These are phyloP conservation scores for Hypoxylon sp. DNA, from an alignment of 2,329 filamentous ascomycete species.

Conservation along the genomic window DNA sequence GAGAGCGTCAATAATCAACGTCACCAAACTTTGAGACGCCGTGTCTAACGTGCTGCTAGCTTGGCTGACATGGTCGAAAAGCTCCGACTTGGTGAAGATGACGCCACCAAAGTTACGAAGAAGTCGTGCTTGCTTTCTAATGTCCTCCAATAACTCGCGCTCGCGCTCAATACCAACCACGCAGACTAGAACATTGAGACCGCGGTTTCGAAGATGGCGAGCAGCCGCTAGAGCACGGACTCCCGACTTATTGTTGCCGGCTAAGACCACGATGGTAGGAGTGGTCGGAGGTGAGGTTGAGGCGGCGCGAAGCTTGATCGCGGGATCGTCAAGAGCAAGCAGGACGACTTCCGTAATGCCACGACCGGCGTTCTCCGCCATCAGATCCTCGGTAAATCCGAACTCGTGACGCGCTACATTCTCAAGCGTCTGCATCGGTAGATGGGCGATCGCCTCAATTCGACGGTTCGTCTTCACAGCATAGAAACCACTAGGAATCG, in stretches of 20 bases:
- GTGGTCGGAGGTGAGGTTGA: conserved; percentile 52
- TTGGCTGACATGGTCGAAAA: conserved; percentile 72
- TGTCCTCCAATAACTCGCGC: conserved; percentile 82
- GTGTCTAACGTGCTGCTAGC: conserved; percentile 55
- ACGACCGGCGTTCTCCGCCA: conserved; percentile 91
- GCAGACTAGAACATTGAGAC: conserved; percentile 84
- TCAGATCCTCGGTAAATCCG: conserved; percentile 88
- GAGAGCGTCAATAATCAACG: conserved; percentile 79
- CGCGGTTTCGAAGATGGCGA: conserved; percentile 87
- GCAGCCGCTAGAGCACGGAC: conserved; percentile 87
- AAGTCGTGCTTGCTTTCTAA: conserved; percentile 85
- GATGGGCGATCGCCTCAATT: conserved; percentile 75
- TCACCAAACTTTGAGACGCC: conserved; percentile 50
- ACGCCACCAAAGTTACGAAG: conserved; percentile 87
- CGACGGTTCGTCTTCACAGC: conserved; percentile 69
- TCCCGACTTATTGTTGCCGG: conserved; percentile 94
- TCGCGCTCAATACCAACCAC: conserved; percentile 89
- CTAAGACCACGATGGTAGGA: conserved; percentile 78
- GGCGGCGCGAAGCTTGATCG: conserved; percentile 68
- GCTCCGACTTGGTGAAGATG: conserved; percentile 73
- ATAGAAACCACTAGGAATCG: conserved; percentile 63
- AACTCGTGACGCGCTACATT: conserved; percentile 91
- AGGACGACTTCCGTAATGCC: conserved; percentile 89
- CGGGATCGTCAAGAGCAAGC: conserved; percentile 74
- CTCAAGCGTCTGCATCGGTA: conserved; percentile 93